A percentile compares a stretch with the other conserved stretches of the same genome.
Conservation (phyloP, 768 basidiomycete genomes). For the Termitomyces sp. region DNA sequence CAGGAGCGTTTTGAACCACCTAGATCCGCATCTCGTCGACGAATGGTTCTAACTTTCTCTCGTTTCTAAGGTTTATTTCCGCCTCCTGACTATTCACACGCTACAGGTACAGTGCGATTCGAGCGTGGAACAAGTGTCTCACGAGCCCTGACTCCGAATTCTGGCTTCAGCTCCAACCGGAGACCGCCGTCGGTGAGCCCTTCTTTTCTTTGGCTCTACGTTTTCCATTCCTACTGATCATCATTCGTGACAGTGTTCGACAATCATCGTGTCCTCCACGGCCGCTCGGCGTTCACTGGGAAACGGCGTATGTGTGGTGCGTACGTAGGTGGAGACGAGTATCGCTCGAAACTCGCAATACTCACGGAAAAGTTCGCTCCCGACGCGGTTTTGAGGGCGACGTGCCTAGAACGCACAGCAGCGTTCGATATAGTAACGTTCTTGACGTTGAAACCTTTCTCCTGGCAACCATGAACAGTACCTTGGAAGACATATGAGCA, state of each 20-base stretch:
- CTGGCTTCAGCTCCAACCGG: constrained; percentile 87
- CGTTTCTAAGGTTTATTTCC: too few relatives aligned
- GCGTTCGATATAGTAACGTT: background rate
- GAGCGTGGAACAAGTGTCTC: constrained; percentile 73
- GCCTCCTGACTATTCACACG: too few relatives aligned
- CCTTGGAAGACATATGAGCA: background rate
- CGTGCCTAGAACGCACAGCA: constrained; percentile 1
- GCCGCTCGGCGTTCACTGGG: constrained; percentile 88
- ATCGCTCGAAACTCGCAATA: constrained; percentile 72
- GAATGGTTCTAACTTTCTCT: constrained; percentile 57
- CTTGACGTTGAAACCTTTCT: background rate
- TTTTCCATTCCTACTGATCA: background rate
- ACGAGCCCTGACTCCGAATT: constrained; percentile 84
- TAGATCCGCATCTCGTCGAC: constrained; percentile 63
- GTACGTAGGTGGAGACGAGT: constrained; percentile 92
- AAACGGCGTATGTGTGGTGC: constrained; percentile 93
- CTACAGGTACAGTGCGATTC: constrained; percentile 82
- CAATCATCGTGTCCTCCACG: constrained; percentile 93
- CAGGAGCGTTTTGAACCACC: constrained; percentile 71
- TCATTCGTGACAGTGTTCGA: constrained; percentile 60
- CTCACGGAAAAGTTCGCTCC: constrained; percentile 58
- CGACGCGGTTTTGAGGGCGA: constrained; percentile 26
- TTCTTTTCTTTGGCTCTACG: background rate
- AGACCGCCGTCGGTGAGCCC: constrained; percentile 76
- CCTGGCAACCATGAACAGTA: background rate